phyloP scores from a whole-genome alignment of 2,329 filamentous ascomycete genomes.

The Verticillium longisporum region DNA sequence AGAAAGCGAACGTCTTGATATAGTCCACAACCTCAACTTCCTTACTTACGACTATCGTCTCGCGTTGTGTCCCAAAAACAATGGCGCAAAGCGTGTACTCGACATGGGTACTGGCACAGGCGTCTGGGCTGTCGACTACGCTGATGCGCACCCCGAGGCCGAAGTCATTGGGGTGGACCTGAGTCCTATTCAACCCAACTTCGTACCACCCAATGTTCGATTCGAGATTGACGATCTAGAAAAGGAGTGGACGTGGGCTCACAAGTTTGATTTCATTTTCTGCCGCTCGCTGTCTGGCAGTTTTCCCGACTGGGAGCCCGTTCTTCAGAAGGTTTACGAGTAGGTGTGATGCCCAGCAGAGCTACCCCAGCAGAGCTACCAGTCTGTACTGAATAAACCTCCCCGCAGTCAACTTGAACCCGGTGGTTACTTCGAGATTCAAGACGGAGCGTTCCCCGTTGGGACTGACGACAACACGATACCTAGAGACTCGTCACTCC shows the following conservation, averaged over 20 bases:
- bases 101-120: constrained; percentile 39
- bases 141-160: constrained; percentile 16
- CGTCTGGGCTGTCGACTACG: constrained; percentile 38
- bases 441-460: constrained; percentile 2
- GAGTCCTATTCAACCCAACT: constrained; percentile 24
- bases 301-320: constrained; percentile 25
- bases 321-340: constrained; percentile 28
- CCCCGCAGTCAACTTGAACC: constrained; percentile 4
- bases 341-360: constrained; percentile 4
- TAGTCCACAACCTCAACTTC: constrained; percentile 47
- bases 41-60: constrained; percentile 25
- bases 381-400: not conserved
- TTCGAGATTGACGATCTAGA: constrained; percentile 20
- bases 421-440: constrained; percentile 7
- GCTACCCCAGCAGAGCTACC: no score
- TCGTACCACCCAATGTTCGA: constrained; percentile 16
- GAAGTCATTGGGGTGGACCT: constrained; percentile 26
- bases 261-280: constrained; percentile 24
- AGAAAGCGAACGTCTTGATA: constrained; percentile 47
- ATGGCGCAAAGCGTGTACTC: not conserved
- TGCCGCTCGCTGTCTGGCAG: constrained; percentile 27
- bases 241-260: constrained; percentile 14
- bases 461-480: constrained; percentile 32
- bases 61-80: constrained; percentile 6
- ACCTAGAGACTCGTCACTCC: constrained; percentile 4